A percentile compares a stretch with the other conserved stretches of the same genome.
Evolutionary conservation across 345 rosid genomes (phyloP).

Genomic region (Citrus mangshanensis): DNA sequence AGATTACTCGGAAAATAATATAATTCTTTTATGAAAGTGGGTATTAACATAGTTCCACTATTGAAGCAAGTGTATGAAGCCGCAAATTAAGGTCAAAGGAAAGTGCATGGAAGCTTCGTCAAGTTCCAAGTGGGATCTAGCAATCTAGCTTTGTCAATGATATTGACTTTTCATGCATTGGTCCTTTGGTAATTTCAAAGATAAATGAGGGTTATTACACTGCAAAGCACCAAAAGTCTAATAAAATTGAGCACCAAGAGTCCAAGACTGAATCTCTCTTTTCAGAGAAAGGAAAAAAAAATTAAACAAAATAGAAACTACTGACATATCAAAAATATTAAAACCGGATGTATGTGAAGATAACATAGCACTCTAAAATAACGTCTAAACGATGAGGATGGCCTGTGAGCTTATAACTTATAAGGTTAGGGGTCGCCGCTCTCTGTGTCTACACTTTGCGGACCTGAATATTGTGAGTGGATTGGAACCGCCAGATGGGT

Average conservation of each 20-base stretch:
- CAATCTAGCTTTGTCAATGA: background rate
- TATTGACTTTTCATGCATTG: background rate
- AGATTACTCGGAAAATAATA: background rate
- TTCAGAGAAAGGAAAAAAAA: background rate
- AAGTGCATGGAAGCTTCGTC: background rate
- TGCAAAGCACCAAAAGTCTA: background rate
- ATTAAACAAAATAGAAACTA: background rate
- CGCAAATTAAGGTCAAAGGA: background rate
- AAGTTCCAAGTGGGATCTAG: too few species aligned
- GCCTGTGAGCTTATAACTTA: background rate
- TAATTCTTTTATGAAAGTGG: slow-evolving; percentile 43
- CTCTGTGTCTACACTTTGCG: slow-evolving; percentile 55
- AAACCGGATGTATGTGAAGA: background rate
- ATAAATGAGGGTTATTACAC: background rate
- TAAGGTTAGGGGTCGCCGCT: background rate
- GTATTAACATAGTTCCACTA: slow-evolving; percentile 37
- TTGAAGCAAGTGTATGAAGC: slow-evolving; percentile 29
- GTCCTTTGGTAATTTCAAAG: background rate
- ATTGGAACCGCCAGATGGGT: slow-evolving; percentile 95
- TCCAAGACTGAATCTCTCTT: background rate
- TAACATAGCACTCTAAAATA: background rate
- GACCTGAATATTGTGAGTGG: slow-evolving; percentile 96
- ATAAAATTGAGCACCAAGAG: background rate
- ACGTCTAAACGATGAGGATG: background rate
- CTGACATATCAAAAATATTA: background rate